Percentiles rank a stretch among this genome's conserved stretches.
phyloP scores from a whole-genome alignment of 345 rosid genomes.

The Citrus medica region DNA sequence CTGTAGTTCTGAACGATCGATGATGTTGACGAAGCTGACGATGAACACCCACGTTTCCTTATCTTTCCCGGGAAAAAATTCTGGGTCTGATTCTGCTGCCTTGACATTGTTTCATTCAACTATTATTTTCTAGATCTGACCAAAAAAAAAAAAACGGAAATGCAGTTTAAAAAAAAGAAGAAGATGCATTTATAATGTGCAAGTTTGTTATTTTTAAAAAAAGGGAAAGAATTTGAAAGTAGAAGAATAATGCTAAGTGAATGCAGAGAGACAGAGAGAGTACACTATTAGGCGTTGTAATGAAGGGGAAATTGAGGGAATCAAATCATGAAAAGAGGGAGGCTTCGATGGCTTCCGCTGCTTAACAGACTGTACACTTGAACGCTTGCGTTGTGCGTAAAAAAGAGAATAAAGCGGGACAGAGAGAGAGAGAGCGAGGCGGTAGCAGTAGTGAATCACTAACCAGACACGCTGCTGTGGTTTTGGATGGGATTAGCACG shows the following conservation, averaged over 20 bases:
- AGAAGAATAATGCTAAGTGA: neutral
- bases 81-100: constrained; percentile 50
- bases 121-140: constrained; percentile 23
- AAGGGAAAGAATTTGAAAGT: too few species aligned
- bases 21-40: constrained; percentile 87
- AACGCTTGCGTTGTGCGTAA: too few species aligned
- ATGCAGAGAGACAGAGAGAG: neutral
- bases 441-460: too few species aligned
- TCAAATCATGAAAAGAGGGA: neutral
- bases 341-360: constrained; percentile 7
- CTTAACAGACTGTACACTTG: neutral
- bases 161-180: neutral
- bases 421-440: too few species aligned
- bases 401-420: too few species aligned
- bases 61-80: constrained; percentile 72
- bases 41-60: constrained; percentile 85
- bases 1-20: constrained; percentile 69
- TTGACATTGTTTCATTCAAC: constrained; percentile 46
- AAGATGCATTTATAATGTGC: neutral
- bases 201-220: neutral
- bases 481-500: neutral
- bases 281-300: neutral
- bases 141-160: neutral
- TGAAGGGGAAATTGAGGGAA: neutral
- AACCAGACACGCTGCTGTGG: neutral